Evolutionary conservation across 768 basidiomycete species (phyloP).

Genomic region (Termitomyces sp.): DNA sequence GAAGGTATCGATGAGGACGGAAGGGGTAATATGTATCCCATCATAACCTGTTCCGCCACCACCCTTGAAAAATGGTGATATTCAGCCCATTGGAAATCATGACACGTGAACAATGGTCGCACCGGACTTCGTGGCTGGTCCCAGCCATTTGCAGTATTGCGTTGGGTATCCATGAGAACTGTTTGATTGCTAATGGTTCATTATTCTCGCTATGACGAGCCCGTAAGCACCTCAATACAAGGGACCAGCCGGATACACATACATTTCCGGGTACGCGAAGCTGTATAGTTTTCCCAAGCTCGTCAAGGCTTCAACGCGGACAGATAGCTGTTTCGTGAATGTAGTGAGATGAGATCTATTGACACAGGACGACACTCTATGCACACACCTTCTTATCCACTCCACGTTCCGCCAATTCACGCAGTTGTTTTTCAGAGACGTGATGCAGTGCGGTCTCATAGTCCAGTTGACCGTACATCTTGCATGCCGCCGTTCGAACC

Average conservation of each 20-base stretch:
- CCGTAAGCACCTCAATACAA: not conserved
- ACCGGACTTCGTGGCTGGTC: conserved; percentile 57
- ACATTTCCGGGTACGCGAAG: conserved; percentile 89
- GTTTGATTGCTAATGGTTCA: conserved; percentile 61
- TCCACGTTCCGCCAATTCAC: conserved; percentile 61
- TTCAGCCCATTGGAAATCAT: too few relatives aligned
- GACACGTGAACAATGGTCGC: conserved; percentile 9
- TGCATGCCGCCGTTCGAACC: conserved; percentile 81
- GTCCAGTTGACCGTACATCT: conserved; percentile 75
- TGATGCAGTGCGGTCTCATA: conserved; percentile 89
- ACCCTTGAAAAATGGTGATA: conserved; percentile 28
- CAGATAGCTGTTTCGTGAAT: conserved; percentile 37
- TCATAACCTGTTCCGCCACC: conserved; percentile 60
- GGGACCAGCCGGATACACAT: conserved; percentile 22
- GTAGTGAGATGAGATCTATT: not conserved
- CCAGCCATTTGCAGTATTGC: conserved; percentile 53
- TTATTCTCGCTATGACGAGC: conserved; percentile 63
- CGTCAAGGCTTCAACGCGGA: conserved; percentile 72
- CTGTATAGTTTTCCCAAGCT: conserved; percentile 75
- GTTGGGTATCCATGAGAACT: conserved; percentile 93
- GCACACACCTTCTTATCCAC: conserved; percentile 77
- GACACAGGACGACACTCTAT: not conserved
- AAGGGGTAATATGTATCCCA: conserved; percentile 78
- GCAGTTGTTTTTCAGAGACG: conserved; percentile 58
- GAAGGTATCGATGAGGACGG: conserved; percentile 45